Evolutionary conservation across 768 basidiomycete species (phyloP), one percentile per base, ranked within the genome.

Genomic region (Suillus placidus): DNA sequence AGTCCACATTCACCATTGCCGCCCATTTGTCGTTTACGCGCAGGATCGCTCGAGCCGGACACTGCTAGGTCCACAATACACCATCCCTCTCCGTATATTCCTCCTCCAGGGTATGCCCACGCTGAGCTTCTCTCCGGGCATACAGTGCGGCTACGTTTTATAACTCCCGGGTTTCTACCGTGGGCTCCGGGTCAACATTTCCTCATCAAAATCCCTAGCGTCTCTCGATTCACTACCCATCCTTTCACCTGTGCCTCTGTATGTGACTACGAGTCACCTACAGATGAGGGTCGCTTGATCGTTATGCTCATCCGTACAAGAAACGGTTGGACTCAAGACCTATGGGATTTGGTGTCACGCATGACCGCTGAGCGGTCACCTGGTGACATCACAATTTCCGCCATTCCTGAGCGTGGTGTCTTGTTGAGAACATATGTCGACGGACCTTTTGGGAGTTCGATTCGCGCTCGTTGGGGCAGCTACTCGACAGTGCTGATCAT

Each of bases 161-260:
- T 86, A 63, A 80, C 88, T 0, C 82, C 87, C 0, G 82, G 83
- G 2, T 83, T 81, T 60, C 73, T 90, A 58, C 74, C 80, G 0
- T 93, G 92, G 92, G 83, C 86, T 1, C 87, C 92, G 3, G 92
- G 92, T n/a, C 92, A 93, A 74, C 89, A 91, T 74, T 87, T 93
- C 70, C 80, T 90, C 30, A 80, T 94, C 66, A 85, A 80, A 61
- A 80, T 92, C 23, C 91, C 92, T 0, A 82, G 83, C 37, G 79
- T 94, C 34, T 87, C 88, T 4, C 79, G 77, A 40, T 80, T 88
- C 70, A 83, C 85, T 32, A 82, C 85, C 4, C 92, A 93, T 70
- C 92, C 92, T 3, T 93, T 92, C 75, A 92, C 92, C 0, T 85
- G 85, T 66, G 86, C 85, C 30, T 86, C 86, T 40, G 78, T 88